Evolutionary conservation across 2,329 filamentous ascomycete genomes (phyloP).

Genomic region (Cordyceps cateniannulata): DNA sequence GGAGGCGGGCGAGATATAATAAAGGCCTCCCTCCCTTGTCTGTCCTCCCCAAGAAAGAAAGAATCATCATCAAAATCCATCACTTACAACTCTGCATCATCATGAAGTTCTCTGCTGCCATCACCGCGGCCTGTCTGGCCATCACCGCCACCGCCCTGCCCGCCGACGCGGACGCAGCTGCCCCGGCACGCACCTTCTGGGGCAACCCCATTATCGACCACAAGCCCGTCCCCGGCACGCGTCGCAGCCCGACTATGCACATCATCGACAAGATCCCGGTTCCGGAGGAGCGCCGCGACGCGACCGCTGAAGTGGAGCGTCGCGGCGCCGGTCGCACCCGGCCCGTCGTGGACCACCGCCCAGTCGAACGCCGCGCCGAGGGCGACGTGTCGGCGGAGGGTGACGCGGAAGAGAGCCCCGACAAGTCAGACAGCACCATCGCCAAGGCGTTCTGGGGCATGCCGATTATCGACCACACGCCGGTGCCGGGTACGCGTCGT

Average conservation of each 20-base stretch:
- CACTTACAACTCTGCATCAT: neutral
- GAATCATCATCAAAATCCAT: neutral
- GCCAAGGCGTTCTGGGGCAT: neutral
- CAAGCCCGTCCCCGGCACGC: neutral
- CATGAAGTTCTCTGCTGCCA: slow-evolving; percentile 2
- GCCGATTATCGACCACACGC: neutral
- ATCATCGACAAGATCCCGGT: neutral
- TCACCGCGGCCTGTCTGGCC: neutral
- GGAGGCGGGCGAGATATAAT: neutral
- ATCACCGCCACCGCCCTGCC: neutral
- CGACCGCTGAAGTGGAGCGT: neutral
- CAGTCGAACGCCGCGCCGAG: neutral
- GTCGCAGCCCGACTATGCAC: neutral
- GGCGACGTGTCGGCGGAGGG: neutral
- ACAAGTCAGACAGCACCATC: neutral
- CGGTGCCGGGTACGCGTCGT: neutral
- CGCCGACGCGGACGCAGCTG: neutral
- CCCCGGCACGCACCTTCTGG: neutral
- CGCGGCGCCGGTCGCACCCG: neutral
- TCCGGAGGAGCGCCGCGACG: neutral
- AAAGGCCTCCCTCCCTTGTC: neutral
- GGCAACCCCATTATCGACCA: slow-evolving; percentile 2
- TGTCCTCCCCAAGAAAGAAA: neutral
- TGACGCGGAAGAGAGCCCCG: neutral
- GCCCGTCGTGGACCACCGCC: neutral